Base-by-base conservation (phyloP, 2,329 filamentous ascomycete species). In the Xylaria sp. region DNA sequence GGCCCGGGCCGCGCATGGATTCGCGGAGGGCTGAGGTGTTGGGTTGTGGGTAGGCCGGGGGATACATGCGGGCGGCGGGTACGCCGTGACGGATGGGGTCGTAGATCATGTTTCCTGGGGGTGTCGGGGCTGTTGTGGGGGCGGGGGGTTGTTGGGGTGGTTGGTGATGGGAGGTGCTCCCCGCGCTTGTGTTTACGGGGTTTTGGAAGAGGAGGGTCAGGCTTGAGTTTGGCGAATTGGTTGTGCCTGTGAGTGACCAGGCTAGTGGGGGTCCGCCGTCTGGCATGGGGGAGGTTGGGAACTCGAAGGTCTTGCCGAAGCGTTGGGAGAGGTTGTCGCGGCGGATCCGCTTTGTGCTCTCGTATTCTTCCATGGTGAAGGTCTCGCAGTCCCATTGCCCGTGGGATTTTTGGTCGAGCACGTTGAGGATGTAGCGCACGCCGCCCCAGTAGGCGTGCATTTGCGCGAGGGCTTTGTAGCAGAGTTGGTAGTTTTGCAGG, bases 381-480 rank as follows among this genome's bases (percentile, higher is more conserved):
- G 83, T 85, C 69, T 86, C 84, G 60, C 82, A 91, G 68, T 96
- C 91, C 74, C 88, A 90, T 44, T 93, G 90, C 0, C 91, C 91
- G 71, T 93, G 91, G 11, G 90, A 86, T 71, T 94, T 94, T 67
- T 95, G 91, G 67, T 95, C 90, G 9, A 96, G 77, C 0, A 91
- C 90, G 0, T 90, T 93, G 44, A 96, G 76, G 46, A 96, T 95
- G 70, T 96, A 96, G 59, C 90, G 88, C 30, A 91, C 88, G 6
- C 91, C 91, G 42, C 89, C 89, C 91, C 91, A 96, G 70, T 94
- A 94, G 0, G 82, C 81, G 66, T 94, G 85, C n/a, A 95, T 78
- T 51, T 90, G 86, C 66, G 92, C 86, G 9, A 96, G 74, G 0
- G 90, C 90, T 69, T 91, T 90, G 72, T 94, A 93, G 71, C 91